Evolutionary conservation across 2,329 filamentous ascomycete genomes (phyloP).

Genomic region (Aspergillus amoenus): DNA sequence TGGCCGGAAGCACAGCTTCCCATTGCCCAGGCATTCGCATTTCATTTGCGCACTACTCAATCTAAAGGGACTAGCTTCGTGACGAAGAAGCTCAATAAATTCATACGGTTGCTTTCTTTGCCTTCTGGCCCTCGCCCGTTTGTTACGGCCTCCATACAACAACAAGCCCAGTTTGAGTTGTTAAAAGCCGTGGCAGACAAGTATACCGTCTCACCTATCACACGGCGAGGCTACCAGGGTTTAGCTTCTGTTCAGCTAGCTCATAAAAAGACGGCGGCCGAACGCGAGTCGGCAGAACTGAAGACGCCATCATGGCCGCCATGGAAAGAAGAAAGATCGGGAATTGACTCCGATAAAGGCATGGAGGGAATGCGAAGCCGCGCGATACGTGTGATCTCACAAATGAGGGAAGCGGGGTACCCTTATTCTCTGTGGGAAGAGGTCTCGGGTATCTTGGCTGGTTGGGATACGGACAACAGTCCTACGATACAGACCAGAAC

Average conservation of each 20-base stretch:
- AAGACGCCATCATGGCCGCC: conserved; percentile 65
- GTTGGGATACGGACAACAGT: conserved; percentile 63
- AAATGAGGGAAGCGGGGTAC: conserved; percentile 63
- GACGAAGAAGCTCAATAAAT: conserved; percentile 49
- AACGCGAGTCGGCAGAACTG: conserved; percentile 58
- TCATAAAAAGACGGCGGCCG: conserved; percentile 55
- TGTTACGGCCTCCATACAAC: conserved; percentile 48
- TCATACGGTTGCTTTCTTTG: conserved; percentile 50
- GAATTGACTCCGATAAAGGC: conserved; percentile 59
- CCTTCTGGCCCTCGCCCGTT: conserved; percentile 52
- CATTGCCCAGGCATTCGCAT: conserved; percentile 42
- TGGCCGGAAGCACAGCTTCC: conserved; percentile 48
- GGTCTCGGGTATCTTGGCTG: conserved; percentile 54
- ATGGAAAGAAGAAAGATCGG: conserved; percentile 62
- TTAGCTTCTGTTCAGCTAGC: conserved; percentile 58
- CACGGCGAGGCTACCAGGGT: conserved; percentile 57
- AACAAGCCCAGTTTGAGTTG: conserved; percentile 58
- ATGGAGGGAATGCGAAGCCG: conserved; percentile 58
- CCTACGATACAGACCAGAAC: conserved; percentile 62
- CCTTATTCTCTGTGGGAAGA: conserved; percentile 51
- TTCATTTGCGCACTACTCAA: conserved; percentile 28
- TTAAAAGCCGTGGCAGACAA: conserved; percentile 57
- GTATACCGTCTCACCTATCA: conserved; percentile 55
- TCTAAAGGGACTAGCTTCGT: conserved; percentile 20
- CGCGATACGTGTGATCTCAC: conserved; percentile 54